A percentile compares a stretch with the other conserved stretches of the same genome.
phyloP scores from a whole-genome alignment of 164 flowering plant species.

The Nelumbo lutea region DNA sequence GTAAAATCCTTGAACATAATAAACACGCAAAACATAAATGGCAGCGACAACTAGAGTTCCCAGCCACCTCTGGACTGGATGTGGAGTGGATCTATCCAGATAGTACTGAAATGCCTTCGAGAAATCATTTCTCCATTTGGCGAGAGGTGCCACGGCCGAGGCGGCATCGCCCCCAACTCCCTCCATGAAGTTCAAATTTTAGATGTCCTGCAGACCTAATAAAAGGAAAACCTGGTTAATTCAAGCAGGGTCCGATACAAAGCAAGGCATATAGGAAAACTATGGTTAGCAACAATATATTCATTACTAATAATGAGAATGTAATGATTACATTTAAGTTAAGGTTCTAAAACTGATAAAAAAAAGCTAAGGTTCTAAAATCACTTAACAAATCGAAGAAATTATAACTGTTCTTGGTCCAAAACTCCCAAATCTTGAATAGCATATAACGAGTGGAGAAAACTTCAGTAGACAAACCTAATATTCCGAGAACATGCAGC shows the following conservation, averaged over 20 bases:
- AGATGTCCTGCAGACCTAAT: constrained; percentile 9
- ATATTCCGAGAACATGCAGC: neutral
- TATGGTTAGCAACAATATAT: neutral
- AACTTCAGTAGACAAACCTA: neutral
- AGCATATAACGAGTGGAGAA: constrained; percentile 4
- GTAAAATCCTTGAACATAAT: constrained; percentile 71
- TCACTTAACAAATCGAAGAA: neutral
- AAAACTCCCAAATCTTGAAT: neutral
- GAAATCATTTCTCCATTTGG: constrained; percentile 60
- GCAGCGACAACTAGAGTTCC: constrained; percentile 54
- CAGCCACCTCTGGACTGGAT: constrained; percentile 60
- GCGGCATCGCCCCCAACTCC: constrained; percentile 34
- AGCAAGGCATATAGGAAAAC: neutral
- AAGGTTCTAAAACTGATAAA: neutral
- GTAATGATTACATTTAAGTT: neutral
- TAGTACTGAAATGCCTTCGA: constrained; percentile 66
- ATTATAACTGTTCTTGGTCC: neutral
- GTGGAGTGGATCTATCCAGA: constrained; percentile 72
- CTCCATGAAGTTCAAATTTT: constrained; percentile 30
- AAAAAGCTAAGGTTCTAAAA: neutral
- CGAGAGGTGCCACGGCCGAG: constrained; percentile 36
- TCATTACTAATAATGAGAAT: neutral
- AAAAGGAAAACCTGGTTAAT: neutral
- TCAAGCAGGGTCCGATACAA: neutral
- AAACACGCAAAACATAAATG: constrained; percentile 60